Evolutionary conservation across 176 grass and related monocot genomes (phyloP), one percentile per base, ranked within the genome.

Genomic region (Alloteropsis semialata): DNA sequence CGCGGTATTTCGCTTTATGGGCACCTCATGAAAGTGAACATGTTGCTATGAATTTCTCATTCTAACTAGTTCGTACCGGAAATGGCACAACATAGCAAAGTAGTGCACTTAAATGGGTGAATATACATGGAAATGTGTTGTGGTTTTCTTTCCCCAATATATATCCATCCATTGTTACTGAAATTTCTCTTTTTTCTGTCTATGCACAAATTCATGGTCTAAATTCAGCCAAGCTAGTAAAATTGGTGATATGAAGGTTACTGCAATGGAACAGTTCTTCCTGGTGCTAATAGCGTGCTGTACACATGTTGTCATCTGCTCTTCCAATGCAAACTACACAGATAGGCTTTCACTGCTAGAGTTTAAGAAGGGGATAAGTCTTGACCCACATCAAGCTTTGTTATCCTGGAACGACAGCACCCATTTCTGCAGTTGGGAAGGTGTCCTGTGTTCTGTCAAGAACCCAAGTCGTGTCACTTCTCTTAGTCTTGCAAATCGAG

Each of bases 321-420:
- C 53, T 5, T 36, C 65, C 14, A 5, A 29, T 39, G 48, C 28
- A 58, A 69, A 81, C 17, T 17, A 77, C 7, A 44, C 56, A 44
- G 75, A 77, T 62, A 37, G 5, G 30, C 41, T 81, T 3, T 29
- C 54, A 12, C 37, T 77, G 19, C 54, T 77, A 2, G 74, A 77
- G 1, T 77, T 77, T 12, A 77, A 77, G n/a, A 60, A 60, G 34
- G 37, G 14, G 5, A 60, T 77, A 57, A 43, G n/a, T 60, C n/a
- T 77, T n/a, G 54, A 77, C 21, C 55, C 74, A 25, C 53, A 60
- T 27, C 54, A 77, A 60, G 29, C 29, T 12, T 54, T 87, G 27
- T 53, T 45, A 22, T 87, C 84, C 2, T 87, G 77, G 84, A 87
- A 87, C 41, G 45, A 54, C 2, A 87, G 77, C 84, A 81, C 19